Percentiles rank a stretch among this genome's conserved stretches.
Evolutionary conservation across 495 filamentous ascomycete genomes (phyloP).

Genomic region (Penicillium crystallinum): DNA sequence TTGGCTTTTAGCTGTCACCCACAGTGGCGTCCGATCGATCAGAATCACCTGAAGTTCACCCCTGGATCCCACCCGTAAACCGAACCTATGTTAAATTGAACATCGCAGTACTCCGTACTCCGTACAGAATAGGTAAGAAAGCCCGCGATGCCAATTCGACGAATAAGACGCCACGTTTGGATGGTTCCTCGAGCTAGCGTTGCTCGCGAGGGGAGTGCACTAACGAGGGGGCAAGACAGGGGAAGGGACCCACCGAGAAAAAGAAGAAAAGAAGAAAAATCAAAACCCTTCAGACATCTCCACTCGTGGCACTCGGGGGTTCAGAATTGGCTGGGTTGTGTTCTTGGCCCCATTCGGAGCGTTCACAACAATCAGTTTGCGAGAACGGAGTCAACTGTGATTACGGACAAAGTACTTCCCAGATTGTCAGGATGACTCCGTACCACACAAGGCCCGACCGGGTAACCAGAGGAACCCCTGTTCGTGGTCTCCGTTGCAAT

Average conservation of each 20-base stretch:
- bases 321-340: neutral
- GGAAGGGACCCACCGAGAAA: neutral
- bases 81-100: neutral
- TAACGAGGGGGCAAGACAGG: slow-evolving; percentile 1
- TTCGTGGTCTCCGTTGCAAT: neutral
- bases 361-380: neutral
- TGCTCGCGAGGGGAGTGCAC: neutral
- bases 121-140: no score
- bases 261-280: neutral
- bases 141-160: neutral
- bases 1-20: neutral
- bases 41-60: neutral
- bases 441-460: no score
- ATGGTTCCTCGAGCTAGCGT: neutral
- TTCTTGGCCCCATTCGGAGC: slow-evolving; percentile 1
- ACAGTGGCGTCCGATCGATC: slow-evolving; percentile 7
- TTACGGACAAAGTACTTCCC: no score
- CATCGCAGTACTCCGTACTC: neutral
- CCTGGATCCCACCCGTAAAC: neutral
- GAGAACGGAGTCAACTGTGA: neutral
- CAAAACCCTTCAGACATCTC: neutral
- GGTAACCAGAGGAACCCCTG: no score
- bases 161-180: neutral
- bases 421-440: no score
- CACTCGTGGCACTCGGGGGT: neutral